A percentile compares a stretch with the other conserved stretches of the same genome.
Conservation (phyloP, 768 basidiomycete genomes). For the Pleurotus sapidus region DNA sequence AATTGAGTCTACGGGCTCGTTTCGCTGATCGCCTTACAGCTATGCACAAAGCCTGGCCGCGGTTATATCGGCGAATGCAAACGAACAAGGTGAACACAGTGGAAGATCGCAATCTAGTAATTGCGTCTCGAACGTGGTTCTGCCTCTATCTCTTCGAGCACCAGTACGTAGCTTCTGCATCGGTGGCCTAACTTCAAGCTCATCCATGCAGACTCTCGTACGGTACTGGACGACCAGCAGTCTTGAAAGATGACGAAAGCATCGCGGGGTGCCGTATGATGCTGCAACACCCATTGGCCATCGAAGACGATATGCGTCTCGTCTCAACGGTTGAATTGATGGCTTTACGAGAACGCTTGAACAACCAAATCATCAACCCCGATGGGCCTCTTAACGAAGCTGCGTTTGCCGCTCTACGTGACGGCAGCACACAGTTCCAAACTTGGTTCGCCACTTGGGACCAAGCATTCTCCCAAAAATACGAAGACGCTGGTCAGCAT, state of each 20-base stretch:
- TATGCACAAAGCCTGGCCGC: constrained; percentile 91
- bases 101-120: constrained; percentile 76
- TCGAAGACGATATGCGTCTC: constrained; percentile 92
- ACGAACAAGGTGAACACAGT: constrained; percentile 51
- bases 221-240: constrained; percentile 90
- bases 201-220: constrained; percentile 73
- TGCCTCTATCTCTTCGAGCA: constrained; percentile 93
- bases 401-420: constrained; percentile 68
- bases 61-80: constrained; percentile 75
- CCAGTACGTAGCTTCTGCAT: constrained; percentile 55
- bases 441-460: constrained; percentile 85
- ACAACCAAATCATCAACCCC: constrained; percentile 77
- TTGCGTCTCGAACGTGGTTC: constrained; percentile 88
- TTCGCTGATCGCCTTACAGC: constrained; percentile 37
- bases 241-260: constrained; percentile 90
- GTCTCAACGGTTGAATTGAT: constrained; percentile 94
- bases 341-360: constrained; percentile 82
- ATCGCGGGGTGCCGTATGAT: constrained; percentile 79
- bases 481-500: constrained; percentile 70
- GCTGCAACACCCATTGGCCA: constrained; percentile 82
- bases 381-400: constrained; percentile 72
- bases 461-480: constrained; percentile 75
- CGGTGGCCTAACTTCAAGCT: not conserved
- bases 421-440: constrained; percentile 75
- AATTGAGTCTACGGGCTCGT: not conserved